These are phyloP conservation scores for Leccinum fuscescens DNA, from an alignment of 1,284 basidiomycete genomes.

Conservation along the genomic window DNA sequence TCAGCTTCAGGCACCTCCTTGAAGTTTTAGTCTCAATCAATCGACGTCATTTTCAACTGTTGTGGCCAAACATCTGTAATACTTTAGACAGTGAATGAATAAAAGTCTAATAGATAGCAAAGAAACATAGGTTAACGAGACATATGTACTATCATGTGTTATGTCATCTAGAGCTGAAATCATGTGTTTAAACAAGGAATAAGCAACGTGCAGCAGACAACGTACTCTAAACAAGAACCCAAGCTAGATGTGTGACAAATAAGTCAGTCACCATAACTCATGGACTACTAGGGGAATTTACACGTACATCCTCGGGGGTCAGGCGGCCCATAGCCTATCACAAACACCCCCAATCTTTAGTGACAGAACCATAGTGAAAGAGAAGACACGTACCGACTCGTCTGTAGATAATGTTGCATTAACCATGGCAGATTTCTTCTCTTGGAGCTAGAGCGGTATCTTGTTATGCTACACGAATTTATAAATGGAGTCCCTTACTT, in stretches of 20 bases:
- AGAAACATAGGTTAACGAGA: too few species aligned
- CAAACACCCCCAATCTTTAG: constrained; percentile 20
- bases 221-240: constrained; percentile 75
- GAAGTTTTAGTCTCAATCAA: too few species aligned
- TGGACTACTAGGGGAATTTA: not conserved
- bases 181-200: not conserved
- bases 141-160: too few species aligned
- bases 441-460: constrained; percentile 65
- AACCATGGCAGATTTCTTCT: constrained; percentile 89
- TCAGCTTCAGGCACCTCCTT: too few species aligned
- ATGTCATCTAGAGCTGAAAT: constrained; percentile 21
- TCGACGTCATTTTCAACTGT: too few species aligned
- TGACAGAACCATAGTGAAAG: constrained; percentile 15
- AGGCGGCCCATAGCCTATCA: constrained; percentile 81
- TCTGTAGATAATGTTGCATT: constrained; percentile 77
- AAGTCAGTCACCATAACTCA: constrained; percentile 11
- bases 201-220: constrained; percentile 1
- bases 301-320: constrained; percentile 83
- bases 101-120: too few species aligned
- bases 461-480: not conserved
- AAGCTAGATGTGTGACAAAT: constrained; percentile 42
- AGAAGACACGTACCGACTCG: constrained; percentile 53
- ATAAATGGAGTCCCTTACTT: constrained; percentile 38
- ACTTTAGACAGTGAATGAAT: too few species aligned
- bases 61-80: too few species aligned